Conservation (phyloP, 768 basidiomycete genomes). For the Psilocybe sp. region DNA sequence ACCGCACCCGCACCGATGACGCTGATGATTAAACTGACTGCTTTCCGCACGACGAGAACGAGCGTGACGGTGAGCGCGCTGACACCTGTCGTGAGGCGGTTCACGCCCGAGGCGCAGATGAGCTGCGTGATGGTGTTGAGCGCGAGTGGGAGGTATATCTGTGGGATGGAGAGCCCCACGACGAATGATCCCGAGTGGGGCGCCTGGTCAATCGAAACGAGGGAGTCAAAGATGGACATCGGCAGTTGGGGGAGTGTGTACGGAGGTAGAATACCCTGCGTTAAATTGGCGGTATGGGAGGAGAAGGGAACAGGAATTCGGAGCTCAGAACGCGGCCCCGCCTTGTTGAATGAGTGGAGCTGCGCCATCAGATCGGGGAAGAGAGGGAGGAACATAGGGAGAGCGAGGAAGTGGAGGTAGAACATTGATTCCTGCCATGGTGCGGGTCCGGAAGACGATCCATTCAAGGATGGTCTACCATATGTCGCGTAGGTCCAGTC, state of each 20-base stretch:
- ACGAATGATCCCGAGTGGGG: conserved; percentile 13
- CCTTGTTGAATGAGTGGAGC: conserved; percentile 36
- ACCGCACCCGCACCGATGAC: conserved; percentile 42
- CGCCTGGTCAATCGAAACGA: conserved; percentile 24
- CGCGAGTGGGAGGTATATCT: conserved; percentile 58
- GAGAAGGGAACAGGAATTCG: conserved; percentile 22
- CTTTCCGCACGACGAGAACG: conserved; percentile 79
- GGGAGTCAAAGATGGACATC: conserved; percentile 17
- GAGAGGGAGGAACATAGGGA: conserved; percentile 74
- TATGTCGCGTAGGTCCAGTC: conserved; percentile 70
- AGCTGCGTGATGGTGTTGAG: conserved; percentile 84
- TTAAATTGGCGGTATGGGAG: conserved; percentile 12
- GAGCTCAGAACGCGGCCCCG: conserved; percentile 32
- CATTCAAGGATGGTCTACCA: conserved; percentile 22
- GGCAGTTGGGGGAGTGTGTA: conserved; percentile 22
- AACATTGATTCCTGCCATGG: conserved; percentile 92
- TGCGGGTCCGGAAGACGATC: conserved; percentile 12
- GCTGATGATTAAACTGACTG: conserved; percentile 72
- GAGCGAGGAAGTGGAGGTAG: conserved; percentile 79
- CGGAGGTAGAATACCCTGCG: conserved; percentile 33
- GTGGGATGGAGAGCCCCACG: conserved; percentile 46
- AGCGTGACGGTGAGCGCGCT: conserved; percentile 76
- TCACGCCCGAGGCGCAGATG: conserved; percentile 83
- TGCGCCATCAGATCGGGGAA: conserved; percentile 50
- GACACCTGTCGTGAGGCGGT: conserved; percentile 77